These are phyloP conservation scores for Ambrosia artemisiifolia DNA, from an alignment of 129 eudicot genomes.

Conservation along the genomic window DNA sequence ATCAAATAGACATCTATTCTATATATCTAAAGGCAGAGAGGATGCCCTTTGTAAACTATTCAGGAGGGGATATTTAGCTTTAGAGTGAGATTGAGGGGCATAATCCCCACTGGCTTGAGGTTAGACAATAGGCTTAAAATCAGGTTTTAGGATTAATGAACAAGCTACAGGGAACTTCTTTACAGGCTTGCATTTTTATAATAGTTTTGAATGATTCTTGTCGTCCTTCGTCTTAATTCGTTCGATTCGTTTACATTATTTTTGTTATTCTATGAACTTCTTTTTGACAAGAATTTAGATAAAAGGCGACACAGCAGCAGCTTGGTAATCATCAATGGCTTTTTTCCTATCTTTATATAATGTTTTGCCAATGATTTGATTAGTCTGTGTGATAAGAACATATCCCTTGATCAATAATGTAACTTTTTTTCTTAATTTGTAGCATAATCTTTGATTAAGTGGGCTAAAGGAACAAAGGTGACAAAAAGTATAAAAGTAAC, in stretches of 20 bases:
- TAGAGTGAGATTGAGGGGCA: conserved; percentile 26
- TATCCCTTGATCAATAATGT: conserved; percentile 24
- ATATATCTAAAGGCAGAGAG: conserved; percentile 3
- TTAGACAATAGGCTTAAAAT: conserved; percentile 11
- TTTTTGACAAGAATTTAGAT: conserved; percentile 17
- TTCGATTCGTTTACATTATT: conserved; percentile 3
- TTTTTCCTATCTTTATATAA: neutral
- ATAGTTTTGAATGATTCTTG: conserved; percentile 11
- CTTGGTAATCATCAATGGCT: conserved; percentile 16
- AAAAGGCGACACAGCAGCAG: conserved; percentile 14
- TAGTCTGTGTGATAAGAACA: conserved; percentile 25
- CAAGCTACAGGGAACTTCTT: conserved; percentile 31
- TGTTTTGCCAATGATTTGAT: conserved; percentile 26
- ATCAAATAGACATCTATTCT: conserved; percentile 26
- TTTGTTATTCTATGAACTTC: conserved; percentile 1
- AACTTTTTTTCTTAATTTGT: neutral
- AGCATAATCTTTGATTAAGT: neutral
- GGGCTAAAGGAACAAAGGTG: conserved; percentile 21
- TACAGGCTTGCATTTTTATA: conserved; percentile 30
- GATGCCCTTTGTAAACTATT: conserved; percentile 33
- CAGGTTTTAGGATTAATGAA: conserved; percentile 11
- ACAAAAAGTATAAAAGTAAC: conserved; percentile 8
- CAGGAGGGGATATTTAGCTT: conserved; percentile 33
- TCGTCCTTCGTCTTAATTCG: neutral
- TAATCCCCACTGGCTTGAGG: conserved; percentile 42